A percentile compares a stretch with the other conserved stretches of the same genome.
These are phyloP conservation scores for Boletus sensibilis DNA, from an alignment of 768 basidiomycete species.

Conservation along the genomic window DNA sequence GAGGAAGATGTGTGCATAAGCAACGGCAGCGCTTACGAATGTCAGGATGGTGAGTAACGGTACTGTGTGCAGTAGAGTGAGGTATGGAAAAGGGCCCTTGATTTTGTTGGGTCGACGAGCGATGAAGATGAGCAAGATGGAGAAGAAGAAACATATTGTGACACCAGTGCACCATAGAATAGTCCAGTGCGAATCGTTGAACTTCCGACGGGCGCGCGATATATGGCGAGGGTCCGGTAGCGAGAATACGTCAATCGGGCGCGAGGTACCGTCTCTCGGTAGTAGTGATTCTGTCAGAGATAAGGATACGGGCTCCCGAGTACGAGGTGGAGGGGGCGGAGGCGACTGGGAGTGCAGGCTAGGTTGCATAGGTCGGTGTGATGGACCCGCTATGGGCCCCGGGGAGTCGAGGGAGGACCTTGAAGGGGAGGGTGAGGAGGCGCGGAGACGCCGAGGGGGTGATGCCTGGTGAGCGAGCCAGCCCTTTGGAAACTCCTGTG, in stretches of 20 bases:
- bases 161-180: constrained; percentile 62
- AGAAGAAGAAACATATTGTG: constrained; percentile 58
- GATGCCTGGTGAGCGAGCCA: constrained; percentile 80
- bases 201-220: constrained; percentile 63
- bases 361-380: constrained; percentile 14
- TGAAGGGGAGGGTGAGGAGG: constrained; percentile 41
- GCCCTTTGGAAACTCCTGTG: constrained; percentile 45
- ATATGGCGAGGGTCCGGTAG: constrained; percentile 73
- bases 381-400: constrained; percentile 38
- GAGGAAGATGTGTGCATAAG: constrained; percentile 74
- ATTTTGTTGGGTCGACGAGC: constrained; percentile 40
- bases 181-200: constrained; percentile 74
- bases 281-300: constrained; percentile 79
- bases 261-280: constrained; percentile 64
- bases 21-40: constrained; percentile 63
- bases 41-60: constrained; percentile 75
- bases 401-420: constrained; percentile 31
- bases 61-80: constrained; percentile 72
- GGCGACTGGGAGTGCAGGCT: constrained; percentile 41
- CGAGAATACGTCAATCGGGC: constrained; percentile 69
- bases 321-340: constrained; percentile 41
- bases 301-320: constrained; percentile 49
- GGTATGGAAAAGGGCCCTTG: constrained; percentile 50
- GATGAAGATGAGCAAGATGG: constrained; percentile 64
- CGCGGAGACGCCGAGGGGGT: constrained; percentile 47